Evolutionary conservation across 495 filamentous ascomycete genomes (phyloP).

Genomic region (Talaromyces wortmannii): DNA sequence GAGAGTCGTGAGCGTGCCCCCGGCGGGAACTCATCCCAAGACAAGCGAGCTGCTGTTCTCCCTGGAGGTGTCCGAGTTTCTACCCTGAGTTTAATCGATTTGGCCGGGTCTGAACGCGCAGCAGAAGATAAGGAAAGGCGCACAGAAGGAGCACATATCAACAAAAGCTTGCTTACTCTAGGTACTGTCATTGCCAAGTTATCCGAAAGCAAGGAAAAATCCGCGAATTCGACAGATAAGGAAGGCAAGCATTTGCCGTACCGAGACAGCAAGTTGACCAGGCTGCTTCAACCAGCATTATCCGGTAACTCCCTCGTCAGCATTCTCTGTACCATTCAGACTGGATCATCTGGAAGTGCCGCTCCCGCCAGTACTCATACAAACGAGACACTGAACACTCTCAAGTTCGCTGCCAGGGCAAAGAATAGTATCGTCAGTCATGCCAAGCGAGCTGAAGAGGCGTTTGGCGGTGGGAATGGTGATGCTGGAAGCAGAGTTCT

Average conservation of each 20-base stretch:
- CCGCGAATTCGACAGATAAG: slow-evolving; percentile 65
- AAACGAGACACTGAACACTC: slow-evolving; percentile 85
- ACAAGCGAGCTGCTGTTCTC: slow-evolving; percentile 70
- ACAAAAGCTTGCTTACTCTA: slow-evolving; percentile 91
- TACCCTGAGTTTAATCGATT: slow-evolving; percentile 89
- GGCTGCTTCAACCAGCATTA: slow-evolving; percentile 85
- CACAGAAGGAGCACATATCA: slow-evolving; percentile 95
- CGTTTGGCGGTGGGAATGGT: slow-evolving; percentile 59
- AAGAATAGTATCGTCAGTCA: slow-evolving; percentile 98
- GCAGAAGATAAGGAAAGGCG: slow-evolving; percentile 92
- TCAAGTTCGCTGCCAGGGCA: slow-evolving; percentile 93
- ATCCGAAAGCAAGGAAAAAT: slow-evolving; percentile 78
- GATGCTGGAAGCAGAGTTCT: slow-evolving; percentile 82
- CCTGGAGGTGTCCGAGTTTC: slow-evolving; percentile 94
- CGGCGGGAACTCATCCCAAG: slow-evolving; percentile 40
- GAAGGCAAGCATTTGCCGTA: slow-evolving; percentile 90
- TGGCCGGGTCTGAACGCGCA: slow-evolving; percentile 92
- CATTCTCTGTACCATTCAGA: slow-evolving; percentile 91
- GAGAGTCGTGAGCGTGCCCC: slow-evolving; percentile 85
- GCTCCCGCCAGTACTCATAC: slow-evolving; percentile 61
- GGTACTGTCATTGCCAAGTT: slow-evolving; percentile 91
- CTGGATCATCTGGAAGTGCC: slow-evolving; percentile 58
- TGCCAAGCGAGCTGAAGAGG: slow-evolving; percentile 90
- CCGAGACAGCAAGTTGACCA: slow-evolving; percentile 92
- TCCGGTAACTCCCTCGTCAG: slow-evolving; percentile 92